These are phyloP conservation scores for Leishmania amazonensis DNA, from an alignment of 208 protist species.

Conservation along the genomic window DNA sequence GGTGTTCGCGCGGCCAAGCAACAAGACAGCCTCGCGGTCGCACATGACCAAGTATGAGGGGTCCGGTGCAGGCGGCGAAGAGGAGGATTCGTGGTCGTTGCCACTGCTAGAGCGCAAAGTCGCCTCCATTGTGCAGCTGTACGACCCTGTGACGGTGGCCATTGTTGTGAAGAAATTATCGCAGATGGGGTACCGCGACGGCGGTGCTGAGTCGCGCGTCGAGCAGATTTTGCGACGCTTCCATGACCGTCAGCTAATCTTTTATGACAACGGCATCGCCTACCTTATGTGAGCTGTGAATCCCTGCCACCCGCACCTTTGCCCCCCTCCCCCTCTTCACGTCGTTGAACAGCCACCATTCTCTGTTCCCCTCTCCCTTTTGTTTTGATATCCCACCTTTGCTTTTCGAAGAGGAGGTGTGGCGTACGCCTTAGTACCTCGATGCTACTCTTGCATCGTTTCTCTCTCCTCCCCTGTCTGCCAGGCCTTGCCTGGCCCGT, in stretches of 20 bases:
- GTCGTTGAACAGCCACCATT: neutral
- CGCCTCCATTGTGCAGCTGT: constrained; percentile 75
- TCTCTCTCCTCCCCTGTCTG: neutral
- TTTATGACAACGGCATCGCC: constrained; percentile 83
- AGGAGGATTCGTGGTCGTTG: constrained; percentile 28
- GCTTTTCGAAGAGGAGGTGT: neutral
- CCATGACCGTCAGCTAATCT: constrained; percentile 79
- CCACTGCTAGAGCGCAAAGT: constrained; percentile 62
- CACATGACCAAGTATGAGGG: constrained; percentile 25
- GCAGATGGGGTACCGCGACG: constrained; percentile 62
- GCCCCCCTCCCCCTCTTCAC: neutral
- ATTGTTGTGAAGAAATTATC: constrained; percentile 82
- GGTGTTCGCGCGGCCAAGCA: constrained; percentile 9
- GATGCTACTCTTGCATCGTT: neutral
- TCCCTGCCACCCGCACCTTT: neutral
- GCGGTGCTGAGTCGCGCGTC: constrained; percentile 39
- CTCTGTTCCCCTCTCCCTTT: neutral
- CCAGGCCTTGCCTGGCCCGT: neutral
- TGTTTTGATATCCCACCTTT: neutral
- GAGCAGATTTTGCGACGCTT: constrained; percentile 66
- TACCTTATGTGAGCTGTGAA: constrained; percentile 62
- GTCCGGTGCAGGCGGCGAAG: neutral
- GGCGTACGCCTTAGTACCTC: neutral
- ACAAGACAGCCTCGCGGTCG: neutral
- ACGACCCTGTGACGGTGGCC: constrained; percentile 77